Evolutionary conservation across 257 asterid species (phyloP), one percentile per base, ranked within the genome.

Genomic region (Solanum pinnatisectum): DNA sequence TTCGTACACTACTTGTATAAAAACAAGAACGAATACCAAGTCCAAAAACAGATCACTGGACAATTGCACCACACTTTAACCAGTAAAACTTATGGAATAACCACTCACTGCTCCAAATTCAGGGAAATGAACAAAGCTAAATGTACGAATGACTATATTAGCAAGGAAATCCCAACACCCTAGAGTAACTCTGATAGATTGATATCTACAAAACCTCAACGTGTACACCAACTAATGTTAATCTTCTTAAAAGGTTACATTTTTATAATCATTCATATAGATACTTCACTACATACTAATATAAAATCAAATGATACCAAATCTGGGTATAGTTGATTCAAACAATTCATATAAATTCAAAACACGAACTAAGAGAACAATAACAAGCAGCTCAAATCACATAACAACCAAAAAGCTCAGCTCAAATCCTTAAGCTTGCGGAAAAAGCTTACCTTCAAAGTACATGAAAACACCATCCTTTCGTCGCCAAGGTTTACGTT

Each of bases 391-490:
- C 10, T 20, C 35, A 77, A 77, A 77, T 77, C 83, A 16, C 25
- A 44, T 2, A 44, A 27, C 27, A 44, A 79, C 25, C 15, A 4
- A 79, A 25, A 16, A 8, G 5, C 12, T 16, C 15, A 76, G 35
- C 37, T 40, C 63, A 78, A 78, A 78, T 12, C 6, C 18, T 27
- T 15, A 13, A 39, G 12, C 20, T 23, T 1, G 82, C 82, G 7
- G 25, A 27, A 46, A 56, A 25, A 60, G 1, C 10, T 14, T 22
- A 68, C 96, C 94, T 92, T 94, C 94, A 63, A 94, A 94, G 90
- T 94, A 92, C 95, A 94, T 94, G 91, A 83, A 92, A 46, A 92
- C 95, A 2, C 95, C 96, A 14, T 94, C 96, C 94, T 94, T 92
- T 94, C 95, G 88, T 39, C 95, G 90, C 94, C 94, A 93, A 4